phyloP scores from a whole-genome alignment of 2,329 filamentous ascomycete species.

The Coniochaeta prunicola region DNA sequence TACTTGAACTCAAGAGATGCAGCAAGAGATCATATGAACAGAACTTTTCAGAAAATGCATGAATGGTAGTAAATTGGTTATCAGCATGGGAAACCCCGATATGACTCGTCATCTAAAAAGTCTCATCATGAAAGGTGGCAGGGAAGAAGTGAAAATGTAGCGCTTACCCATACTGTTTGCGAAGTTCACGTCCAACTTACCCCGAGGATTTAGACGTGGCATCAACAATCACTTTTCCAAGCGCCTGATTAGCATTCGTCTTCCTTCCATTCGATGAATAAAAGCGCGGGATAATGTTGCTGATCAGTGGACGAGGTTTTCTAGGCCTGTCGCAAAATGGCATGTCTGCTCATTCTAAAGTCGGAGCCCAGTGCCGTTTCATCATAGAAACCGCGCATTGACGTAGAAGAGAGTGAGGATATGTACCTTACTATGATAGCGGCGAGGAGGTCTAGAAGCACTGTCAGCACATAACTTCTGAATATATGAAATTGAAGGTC shows the following conservation, averaged over 20 bases:
- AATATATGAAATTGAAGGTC: slow-evolving; percentile 8
- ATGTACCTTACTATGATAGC: slow-evolving; percentile 9
- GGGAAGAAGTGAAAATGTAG: background rate
- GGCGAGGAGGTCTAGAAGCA: background rate
- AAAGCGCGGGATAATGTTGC: slow-evolving; percentile 5
- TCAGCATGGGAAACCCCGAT: slow-evolving; percentile 68
- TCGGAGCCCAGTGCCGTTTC: slow-evolving; percentile 99
- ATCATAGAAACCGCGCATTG: slow-evolving; percentile 47
- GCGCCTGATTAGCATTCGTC: background rate
- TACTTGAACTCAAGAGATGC: background rate
- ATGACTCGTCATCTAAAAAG: slow-evolving; percentile 69
- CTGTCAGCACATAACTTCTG: slow-evolving; percentile 11
- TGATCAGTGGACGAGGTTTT: slow-evolving; percentile 98
- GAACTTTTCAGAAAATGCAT: slow-evolving; percentile 49
- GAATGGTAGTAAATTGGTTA: slow-evolving; percentile 64
- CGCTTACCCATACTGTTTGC: background rate
- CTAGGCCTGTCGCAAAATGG: slow-evolving; percentile 95
- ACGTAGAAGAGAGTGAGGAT: slow-evolving; percentile 1
- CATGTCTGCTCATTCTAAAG: slow-evolving; percentile 69
- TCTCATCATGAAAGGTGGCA: slow-evolving; percentile 31
- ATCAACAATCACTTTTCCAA: background rate
- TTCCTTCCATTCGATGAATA: background rate
- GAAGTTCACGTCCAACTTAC: background rate
- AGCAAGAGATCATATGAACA: slow-evolving; percentile 4
- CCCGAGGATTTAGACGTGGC: background rate